Conservation (phyloP, 2,329 filamentous ascomycete species). For the Fusarium falciforme region DNA sequence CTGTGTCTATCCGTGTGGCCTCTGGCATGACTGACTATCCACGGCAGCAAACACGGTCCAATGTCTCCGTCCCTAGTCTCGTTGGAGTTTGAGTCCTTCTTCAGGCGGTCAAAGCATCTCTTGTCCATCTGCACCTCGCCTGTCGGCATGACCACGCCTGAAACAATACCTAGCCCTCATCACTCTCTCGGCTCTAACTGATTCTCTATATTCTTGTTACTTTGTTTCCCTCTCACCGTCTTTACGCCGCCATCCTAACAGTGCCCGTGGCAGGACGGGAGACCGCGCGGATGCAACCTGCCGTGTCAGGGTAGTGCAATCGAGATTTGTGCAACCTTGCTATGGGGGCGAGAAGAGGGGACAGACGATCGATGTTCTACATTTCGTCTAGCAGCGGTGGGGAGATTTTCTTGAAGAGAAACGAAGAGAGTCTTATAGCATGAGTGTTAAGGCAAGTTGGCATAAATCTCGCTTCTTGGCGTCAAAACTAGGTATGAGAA, state of each 20-base stretch:
- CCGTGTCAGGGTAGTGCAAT: constrained; percentile 40
- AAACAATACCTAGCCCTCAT: constrained; percentile 17
- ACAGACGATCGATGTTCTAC: not conserved
- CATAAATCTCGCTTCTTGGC: not conserved
- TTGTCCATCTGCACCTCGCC: constrained; percentile 36
- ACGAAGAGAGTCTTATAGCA: not conserved
- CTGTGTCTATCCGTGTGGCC: constrained; percentile 4
- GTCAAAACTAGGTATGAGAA: not conserved
- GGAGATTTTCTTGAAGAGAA: not conserved
- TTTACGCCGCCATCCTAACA: constrained; percentile 25
- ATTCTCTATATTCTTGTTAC: not conserved
- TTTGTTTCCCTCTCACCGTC: constrained; percentile 23
- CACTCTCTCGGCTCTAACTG: not conserved
- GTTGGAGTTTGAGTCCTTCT: not conserved
- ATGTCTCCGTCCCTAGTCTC: not conserved
- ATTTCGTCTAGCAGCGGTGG: constrained; percentile 12
- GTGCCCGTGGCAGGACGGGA: constrained; percentile 18
- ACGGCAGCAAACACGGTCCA: constrained; percentile 7
- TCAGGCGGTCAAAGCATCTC: constrained; percentile 22
- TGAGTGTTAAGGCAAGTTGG: not conserved
- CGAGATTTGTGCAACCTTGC: constrained; percentile 43
- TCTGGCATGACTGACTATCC: not conserved
- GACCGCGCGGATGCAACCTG: constrained; percentile 21
- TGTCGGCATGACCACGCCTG: constrained; percentile 31
- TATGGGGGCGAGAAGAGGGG: not conserved